phyloP scores from a whole-genome alignment of 2,329 filamentous ascomycete genomes.

The Cadophora sp. region DNA sequence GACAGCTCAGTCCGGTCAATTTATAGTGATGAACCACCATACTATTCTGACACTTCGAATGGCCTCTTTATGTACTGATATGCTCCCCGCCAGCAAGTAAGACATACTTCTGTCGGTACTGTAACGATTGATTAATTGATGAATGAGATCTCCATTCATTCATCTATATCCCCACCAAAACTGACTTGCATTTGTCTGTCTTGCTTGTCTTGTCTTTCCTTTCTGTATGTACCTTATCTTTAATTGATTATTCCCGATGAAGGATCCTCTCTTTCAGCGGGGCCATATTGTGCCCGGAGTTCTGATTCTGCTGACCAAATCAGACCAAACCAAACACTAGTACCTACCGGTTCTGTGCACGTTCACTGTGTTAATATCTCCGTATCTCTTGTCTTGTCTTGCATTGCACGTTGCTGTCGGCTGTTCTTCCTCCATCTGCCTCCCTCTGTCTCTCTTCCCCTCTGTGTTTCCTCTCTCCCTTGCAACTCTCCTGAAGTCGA shows the following conservation, averaged over 20 bases:
- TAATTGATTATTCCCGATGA: not conserved
- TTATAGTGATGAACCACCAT: not conserved
- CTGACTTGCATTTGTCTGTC: not conserved
- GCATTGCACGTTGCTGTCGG: not conserved
- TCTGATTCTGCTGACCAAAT: not conserved
- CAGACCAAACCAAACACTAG: not conserved
- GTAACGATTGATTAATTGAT: not conserved
- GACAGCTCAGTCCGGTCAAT: not conserved
- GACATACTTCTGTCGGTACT: not conserved
- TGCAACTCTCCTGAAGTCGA: not conserved
- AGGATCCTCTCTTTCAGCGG: not conserved
- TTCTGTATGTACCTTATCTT: not conserved
- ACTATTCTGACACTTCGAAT: not conserved
- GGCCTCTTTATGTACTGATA: not conserved
- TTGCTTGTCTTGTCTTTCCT: not conserved
- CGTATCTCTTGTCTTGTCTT: not conserved
- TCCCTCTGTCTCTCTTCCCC: not conserved
- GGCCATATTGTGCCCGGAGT: not conserved
- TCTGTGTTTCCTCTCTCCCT: not conserved
- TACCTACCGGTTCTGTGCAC: slow-evolving; percentile 3
- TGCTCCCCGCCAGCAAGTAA: not conserved
- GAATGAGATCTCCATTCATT: not conserved
- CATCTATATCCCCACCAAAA: not conserved
- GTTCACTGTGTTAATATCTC: not conserved
- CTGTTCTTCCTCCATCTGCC: not conserved